A percentile compares a stretch with the other conserved stretches of the same genome.
phyloP scores from a whole-genome alignment of 768 basidiomycete species.

The Peribolospora baueri region DNA sequence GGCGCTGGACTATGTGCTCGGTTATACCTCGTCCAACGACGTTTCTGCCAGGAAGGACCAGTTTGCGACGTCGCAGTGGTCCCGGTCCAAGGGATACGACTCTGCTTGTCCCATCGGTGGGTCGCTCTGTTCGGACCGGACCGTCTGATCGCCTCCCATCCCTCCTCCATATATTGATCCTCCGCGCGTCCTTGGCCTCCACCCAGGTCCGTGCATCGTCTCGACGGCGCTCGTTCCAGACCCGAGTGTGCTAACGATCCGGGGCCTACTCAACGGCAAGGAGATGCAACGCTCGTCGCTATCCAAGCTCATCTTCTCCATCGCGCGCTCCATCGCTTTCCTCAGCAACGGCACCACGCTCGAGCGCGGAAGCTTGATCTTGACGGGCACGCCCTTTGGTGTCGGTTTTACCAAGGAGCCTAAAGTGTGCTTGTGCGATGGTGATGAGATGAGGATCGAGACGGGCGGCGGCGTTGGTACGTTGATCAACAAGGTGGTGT shows the following conservation, averaged over 20 bases:
- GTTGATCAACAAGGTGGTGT: too few species aligned
- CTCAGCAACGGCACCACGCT: slow-evolving; percentile 21
- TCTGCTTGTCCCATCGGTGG: slow-evolving; percentile 17
- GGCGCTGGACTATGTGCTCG: slow-evolving; percentile 20
- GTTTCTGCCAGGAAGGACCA: slow-evolving; percentile 5
- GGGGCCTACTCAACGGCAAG: slow-evolving; percentile 14
- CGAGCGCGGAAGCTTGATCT: slow-evolving; percentile 19
- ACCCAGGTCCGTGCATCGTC: slow-evolving; percentile 2
- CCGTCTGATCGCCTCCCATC: too few species aligned
- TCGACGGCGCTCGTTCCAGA: slow-evolving; percentile 6
- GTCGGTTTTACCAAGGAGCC: slow-evolving; percentile 7
- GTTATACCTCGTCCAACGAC: slow-evolving; percentile 20
- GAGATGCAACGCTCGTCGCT: slow-evolving; percentile 10
- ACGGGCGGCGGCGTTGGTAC: too few species aligned
- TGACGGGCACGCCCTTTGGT: slow-evolving; percentile 17
- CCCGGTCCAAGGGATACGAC: slow-evolving; percentile 17
- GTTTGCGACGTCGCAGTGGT: slow-evolving; percentile 15
- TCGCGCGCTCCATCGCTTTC: slow-evolving; percentile 18
- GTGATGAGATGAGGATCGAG: too few species aligned
- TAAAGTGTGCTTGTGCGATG: too few species aligned
- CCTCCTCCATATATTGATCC: too few species aligned
- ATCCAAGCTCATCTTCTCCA: slow-evolving; percentile 20
- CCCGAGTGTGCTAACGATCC: slow-evolving; percentile 8
- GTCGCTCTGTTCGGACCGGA: background rate
- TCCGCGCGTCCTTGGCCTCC: too few species aligned